Percentiles rank a stretch among this genome's conserved stretches.
phyloP scores from a whole-genome alignment of 148 eudicot species.

The Gaultheria prostrata region DNA sequence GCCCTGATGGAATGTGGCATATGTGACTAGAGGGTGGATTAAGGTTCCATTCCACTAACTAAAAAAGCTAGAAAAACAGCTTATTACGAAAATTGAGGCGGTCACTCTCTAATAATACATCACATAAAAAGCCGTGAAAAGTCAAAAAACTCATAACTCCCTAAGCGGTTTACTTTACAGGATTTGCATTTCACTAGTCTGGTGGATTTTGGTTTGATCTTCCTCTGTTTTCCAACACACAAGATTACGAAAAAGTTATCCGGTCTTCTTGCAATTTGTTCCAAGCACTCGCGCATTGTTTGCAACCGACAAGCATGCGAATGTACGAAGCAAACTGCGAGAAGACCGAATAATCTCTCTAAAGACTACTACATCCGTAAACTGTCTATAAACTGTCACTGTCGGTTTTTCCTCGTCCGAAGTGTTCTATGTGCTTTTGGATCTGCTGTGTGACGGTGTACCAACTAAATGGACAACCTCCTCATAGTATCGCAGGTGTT shows the following conservation, averaged over 20 bases:
- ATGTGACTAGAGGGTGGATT: not conserved
- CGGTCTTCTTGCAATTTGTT: too few relatives aligned
- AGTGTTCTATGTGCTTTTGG: not conserved
- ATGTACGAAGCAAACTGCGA: too few relatives aligned
- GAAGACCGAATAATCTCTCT: too few relatives aligned
- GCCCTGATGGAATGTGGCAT: not conserved
- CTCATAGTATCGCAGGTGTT: not conserved
- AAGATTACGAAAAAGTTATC: not conserved
- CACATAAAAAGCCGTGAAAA: too few relatives aligned
- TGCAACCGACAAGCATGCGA: too few relatives aligned
- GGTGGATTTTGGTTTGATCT: not conserved
- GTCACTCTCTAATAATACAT: too few relatives aligned
- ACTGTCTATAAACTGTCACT: not conserved
- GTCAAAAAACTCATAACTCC: too few relatives aligned
- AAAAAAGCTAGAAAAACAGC: too few relatives aligned
- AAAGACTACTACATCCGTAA: too few relatives aligned
- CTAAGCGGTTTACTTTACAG: not conserved
- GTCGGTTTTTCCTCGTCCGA: not conserved
- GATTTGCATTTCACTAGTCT: not conserved
- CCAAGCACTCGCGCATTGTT: too few relatives aligned
- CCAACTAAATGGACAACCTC: not conserved
- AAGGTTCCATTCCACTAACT: too few relatives aligned
- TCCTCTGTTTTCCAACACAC: not conserved
- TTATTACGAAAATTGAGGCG: too few relatives aligned
- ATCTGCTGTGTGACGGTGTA: not conserved